Evolutionary conservation across 257 asterid species (phyloP), one percentile per base, ranked within the genome.

Genomic region (Solanum ahanhuiri): DNA sequence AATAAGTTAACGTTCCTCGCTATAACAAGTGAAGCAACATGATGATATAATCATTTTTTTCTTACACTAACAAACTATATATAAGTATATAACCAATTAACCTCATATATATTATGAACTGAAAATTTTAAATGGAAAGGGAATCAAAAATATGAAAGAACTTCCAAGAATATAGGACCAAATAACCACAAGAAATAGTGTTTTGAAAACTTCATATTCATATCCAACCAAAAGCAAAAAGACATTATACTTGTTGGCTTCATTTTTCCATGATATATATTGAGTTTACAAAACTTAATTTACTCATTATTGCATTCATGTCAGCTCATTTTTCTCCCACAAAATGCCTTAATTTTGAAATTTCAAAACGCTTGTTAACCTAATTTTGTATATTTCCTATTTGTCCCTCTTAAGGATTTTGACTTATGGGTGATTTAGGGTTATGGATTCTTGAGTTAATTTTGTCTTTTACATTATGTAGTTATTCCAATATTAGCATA

Each of bases 171-270:
- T 76, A 85, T 25, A 85, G 82, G 89, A 88, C 90, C 93, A 89
- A 60, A 43, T 83, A 58, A 34, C 31, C 81, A 79, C 22, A 86
- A 69, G 11, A 77, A 73, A 60, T 89, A 57, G 84, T 87, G 87
- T 72, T 84, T 91, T 89, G 90, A 89, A 90, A 91, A 90, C 86
- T 86, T 39, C 67, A 60, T 41, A 9, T 70, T 83, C 81, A 60
- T 84, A 63, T 83, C 86, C 87, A n/a, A 86, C 92, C 97, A 94
- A 92, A 94, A 82, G 93, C 94, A 88, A 93, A 64, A 58, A 82
- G 91, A 93, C 96, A 93, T 83, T 33, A 1, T 22, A 41, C 48
- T 54, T 64, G 82, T 87, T 48, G 89, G 87, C 90, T 89, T 90
- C 88, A 85, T n/a, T 82, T 85, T 88, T 88, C 83, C 86, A 89